Evolutionary conservation across 2,329 filamentous ascomycete species (phyloP).

Genomic region (Talaromyces sp.): DNA sequence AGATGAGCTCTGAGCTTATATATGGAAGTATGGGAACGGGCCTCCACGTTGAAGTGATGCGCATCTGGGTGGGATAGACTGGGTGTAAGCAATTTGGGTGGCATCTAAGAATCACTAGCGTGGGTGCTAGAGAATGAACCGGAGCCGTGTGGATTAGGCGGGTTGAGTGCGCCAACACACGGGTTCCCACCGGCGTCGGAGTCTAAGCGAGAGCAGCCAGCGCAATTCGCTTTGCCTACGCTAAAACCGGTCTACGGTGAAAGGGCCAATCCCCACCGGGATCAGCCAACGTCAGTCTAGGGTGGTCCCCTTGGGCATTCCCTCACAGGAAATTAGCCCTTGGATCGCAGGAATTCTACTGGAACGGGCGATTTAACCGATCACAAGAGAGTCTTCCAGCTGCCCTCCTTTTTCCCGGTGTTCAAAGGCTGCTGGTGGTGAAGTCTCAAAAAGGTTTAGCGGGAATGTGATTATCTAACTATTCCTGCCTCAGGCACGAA

Average conservation of each 20-base stretch:
- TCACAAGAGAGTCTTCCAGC: not conserved
- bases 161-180: not conserved
- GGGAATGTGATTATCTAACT: not conserved
- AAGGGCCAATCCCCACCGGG: slow-evolving; percentile 4
- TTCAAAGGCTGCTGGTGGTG: no score
- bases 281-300: slow-evolving; percentile 3
- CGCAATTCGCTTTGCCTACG: slow-evolving; percentile 31
- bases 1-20: slow-evolving; percentile 18
- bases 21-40: slow-evolving; percentile 13
- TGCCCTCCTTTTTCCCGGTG: not conserved
- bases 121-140: slow-evolving; percentile 41
- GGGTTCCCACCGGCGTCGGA: slow-evolving; percentile 1
- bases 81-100: slow-evolving; percentile 39
- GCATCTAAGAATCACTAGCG: slow-evolving; percentile 21
- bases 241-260: slow-evolving; percentile 30
- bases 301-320: no score
- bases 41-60: slow-evolving; percentile 9
- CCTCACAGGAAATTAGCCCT: no score
- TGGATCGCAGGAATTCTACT: no score
- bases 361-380: no score
- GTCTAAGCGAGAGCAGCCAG: slow-evolving; percentile 23
- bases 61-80: slow-evolving; percentile 20
- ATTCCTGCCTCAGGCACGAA: no score
- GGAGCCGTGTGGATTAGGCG: slow-evolving; percentile 14
- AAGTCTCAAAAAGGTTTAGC: not conserved